phyloP scores from a whole-genome alignment of 176 grass and related monocot species.

The Hsuehochloa calcarea region DNA sequence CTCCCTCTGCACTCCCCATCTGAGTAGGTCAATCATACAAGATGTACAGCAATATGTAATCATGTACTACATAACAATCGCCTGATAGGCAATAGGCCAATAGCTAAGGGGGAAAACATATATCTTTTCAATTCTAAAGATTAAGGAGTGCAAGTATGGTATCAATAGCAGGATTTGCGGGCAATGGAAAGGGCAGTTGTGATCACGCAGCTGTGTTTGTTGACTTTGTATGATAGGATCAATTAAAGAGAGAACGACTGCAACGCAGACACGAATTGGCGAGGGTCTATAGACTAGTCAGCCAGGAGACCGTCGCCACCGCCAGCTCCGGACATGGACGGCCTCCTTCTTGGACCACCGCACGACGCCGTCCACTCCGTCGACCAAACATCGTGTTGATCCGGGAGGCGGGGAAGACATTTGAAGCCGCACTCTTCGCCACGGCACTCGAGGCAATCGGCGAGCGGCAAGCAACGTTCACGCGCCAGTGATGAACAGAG shows the following conservation, averaged over 20 bases:
- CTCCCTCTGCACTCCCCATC: background rate
- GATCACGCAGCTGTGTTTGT: constrained; percentile 6
- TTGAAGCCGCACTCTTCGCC: background rate
- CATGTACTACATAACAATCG: background rate
- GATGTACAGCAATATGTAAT: background rate
- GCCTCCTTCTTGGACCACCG: background rate
- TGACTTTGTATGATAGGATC: background rate
- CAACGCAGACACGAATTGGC: background rate
- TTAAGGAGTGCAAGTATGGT: background rate
- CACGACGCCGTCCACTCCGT: background rate
- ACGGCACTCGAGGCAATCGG: background rate
- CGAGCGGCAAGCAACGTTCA: background rate
- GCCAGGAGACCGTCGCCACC: background rate
- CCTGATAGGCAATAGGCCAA: background rate
- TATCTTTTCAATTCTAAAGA: background rate
- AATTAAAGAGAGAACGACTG: constrained; percentile 17
- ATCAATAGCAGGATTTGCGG: constrained; percentile 2
- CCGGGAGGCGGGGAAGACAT: background rate
- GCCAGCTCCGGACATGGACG: background rate
- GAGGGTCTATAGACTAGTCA: background rate
- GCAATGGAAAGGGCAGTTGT: background rate
- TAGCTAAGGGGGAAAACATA: background rate
- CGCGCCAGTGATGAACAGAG: background rate
- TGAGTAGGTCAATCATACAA: constrained; percentile 11
- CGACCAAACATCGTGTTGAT: background rate